Evolutionary conservation across 768 basidiomycete genomes (phyloP).

Genomic region (Mrakia blollopis): DNA sequence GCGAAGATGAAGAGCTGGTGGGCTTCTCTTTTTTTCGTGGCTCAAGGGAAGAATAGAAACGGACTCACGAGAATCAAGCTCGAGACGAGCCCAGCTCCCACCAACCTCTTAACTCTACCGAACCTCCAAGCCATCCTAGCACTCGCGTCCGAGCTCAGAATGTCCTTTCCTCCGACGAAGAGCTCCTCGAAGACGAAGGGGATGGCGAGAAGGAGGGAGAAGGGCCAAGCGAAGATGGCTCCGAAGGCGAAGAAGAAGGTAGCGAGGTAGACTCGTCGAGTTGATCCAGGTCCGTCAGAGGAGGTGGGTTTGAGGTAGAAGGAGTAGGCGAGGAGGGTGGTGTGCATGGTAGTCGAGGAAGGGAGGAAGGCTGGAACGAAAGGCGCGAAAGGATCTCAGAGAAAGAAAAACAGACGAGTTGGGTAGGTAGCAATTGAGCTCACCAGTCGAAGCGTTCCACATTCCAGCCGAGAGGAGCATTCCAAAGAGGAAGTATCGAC

Average conservation of each 20-base stretch:
- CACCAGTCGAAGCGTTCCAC: conserved; percentile 87
- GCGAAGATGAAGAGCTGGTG: not conserved
- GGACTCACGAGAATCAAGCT: conserved; percentile 59
- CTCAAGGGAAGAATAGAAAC: not conserved
- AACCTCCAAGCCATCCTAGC: conserved; percentile 20
- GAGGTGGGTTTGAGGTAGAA: conserved; percentile 47
- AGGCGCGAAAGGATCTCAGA: not conserved
- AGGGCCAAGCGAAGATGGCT: conserved; percentile 93
- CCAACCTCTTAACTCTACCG: conserved; percentile 19
- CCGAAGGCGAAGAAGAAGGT: conserved; percentile 71
- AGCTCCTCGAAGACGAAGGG: conserved; percentile 90
- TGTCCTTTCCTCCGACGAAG: conserved; percentile 57
- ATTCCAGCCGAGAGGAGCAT: conserved; percentile 81
- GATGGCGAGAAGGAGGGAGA: conserved; percentile 75
- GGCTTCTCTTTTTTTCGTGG: too few relatives aligned
- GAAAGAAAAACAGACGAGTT: not conserved
- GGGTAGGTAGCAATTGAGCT: conserved; percentile 35
- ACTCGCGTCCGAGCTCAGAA: conserved; percentile 15
- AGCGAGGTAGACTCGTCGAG: conserved; percentile 57
- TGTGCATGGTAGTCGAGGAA: conserved; percentile 92
- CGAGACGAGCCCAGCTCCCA: conserved; percentile 47
- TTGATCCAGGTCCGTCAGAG: conserved; percentile 54
- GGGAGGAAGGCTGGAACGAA: conserved; percentile 72
- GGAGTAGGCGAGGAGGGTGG: conserved; percentile 70
- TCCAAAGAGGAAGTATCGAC: conserved; percentile 88